Conservation (phyloP, 2,329 filamentous ascomycete species). For the Botrytis elliptica region DNA sequence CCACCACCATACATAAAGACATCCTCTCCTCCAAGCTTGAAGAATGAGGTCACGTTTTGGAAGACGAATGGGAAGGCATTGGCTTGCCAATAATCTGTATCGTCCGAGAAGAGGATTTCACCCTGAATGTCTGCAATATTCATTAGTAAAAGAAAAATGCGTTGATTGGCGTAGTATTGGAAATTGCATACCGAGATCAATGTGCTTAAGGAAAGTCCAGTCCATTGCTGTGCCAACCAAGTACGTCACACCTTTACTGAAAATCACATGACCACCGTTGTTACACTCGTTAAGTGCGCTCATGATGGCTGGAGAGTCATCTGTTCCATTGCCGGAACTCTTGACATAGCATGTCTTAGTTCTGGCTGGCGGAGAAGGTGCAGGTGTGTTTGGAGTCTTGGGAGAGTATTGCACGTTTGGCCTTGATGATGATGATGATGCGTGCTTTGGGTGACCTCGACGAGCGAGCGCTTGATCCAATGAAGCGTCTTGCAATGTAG, state of each 20-base stretch:
- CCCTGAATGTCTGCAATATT: conserved; percentile 52
- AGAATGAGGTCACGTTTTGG: conserved; percentile 67
- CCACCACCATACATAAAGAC: conserved; percentile 68
- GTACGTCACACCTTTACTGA: conserved; percentile 53
- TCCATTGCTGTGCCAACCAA: conserved; percentile 64
- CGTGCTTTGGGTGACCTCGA: conserved; percentile 26
- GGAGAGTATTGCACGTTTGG: conserved; percentile 30
- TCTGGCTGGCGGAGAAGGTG: conserved; percentile 27
- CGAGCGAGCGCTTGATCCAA: conserved; percentile 20
- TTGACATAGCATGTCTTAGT: conserved; percentile 35
- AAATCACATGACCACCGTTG: conserved; percentile 59
- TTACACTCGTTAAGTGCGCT: conserved; percentile 58
- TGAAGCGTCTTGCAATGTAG: conserved; percentile 27
- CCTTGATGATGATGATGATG: conserved; percentile 33
- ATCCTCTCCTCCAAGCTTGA: conserved; percentile 63
- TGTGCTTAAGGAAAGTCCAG: conserved; percentile 60
- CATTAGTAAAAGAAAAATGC: background rate
- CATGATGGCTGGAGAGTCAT: conserved; percentile 49
- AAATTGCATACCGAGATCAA: conserved; percentile 55
- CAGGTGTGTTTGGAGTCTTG: conserved; percentile 28
- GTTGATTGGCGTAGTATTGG: background rate
- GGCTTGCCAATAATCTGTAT: conserved; percentile 67
- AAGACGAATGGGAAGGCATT: conserved; percentile 63
- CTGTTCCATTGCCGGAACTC: conserved; percentile 32
- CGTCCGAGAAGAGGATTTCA: conserved; percentile 60